phyloP scores from a whole-genome alignment of 1,139 yeast species.

The Lodderomyces elongisporus region DNA sequence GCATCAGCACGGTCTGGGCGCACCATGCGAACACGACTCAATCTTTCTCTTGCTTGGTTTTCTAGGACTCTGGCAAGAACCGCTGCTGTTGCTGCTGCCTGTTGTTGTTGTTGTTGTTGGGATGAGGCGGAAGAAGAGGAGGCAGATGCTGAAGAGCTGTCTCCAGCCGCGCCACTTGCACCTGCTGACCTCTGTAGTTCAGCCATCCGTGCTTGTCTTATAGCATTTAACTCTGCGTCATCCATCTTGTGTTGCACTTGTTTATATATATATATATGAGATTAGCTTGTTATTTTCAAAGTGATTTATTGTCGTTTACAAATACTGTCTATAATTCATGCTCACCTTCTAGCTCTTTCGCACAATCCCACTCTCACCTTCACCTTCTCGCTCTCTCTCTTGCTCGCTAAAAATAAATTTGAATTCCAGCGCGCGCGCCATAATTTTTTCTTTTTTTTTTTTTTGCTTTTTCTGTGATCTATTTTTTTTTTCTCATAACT shows the following conservation, averaged over 20 bases:
- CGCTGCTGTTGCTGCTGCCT: conserved; percentile 21
- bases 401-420: too few species aligned
- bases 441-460: too few species aligned
- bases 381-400: too few species aligned
- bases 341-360: too few species aligned
- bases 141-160: conserved; percentile 11
- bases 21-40: conserved; percentile 82
- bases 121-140: conserved; percentile 24
- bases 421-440: too few species aligned
- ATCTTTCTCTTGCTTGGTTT: conserved; percentile 80
- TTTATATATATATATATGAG: too few species aligned
- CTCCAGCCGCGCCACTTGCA: conserved; percentile 18
- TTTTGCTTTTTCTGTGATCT: too few species aligned
- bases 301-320: neutral
- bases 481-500: too few species aligned
- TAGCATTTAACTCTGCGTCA: conserved; percentile 81
- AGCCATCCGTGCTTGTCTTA: conserved; percentile 80
- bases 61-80: conserved; percentile 68
- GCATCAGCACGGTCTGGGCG: conserved; percentile 87
- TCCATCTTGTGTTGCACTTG: conserved; percentile 46
- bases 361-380: too few species aligned
- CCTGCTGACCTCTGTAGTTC: conserved; percentile 63
- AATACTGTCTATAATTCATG: neutral
- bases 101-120: conserved; percentile 19
- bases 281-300: too few species aligned